These are phyloP conservation scores for Nicotiana benthamiana DNA, from an alignment of 257 asterid genomes.

Conservation along the genomic window DNA sequence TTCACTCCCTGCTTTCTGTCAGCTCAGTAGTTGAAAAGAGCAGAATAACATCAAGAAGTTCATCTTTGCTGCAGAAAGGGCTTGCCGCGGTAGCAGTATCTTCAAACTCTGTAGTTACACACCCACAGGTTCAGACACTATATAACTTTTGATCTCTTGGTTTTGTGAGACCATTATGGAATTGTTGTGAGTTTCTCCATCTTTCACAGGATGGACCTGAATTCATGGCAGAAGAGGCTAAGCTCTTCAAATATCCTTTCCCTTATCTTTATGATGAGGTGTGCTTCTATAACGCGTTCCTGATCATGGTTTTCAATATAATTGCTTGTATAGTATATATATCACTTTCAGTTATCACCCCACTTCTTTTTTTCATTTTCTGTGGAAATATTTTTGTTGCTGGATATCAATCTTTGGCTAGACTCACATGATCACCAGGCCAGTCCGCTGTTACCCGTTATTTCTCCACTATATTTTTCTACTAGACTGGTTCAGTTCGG, in stretches of 20 bases:
- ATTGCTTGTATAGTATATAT: not conserved
- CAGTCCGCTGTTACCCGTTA: not conserved
- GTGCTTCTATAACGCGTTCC: not conserved
- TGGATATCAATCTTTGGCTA: not conserved
- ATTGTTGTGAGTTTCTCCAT: slow-evolving; percentile 22
- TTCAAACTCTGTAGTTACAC: slow-evolving; percentile 68
- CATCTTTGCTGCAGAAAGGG: slow-evolving; percentile 62
- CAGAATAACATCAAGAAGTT: not conserved
- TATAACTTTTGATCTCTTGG: slow-evolving; percentile 23
- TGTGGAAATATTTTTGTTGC: not conserved
- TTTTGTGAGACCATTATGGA: slow-evolving; percentile 24
- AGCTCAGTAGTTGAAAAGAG: not conserved
- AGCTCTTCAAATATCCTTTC: slow-evolving; percentile 57
- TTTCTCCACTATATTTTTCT: not conserved
- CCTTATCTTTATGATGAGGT: slow-evolving; percentile 93
- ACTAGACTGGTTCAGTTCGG: not conserved
- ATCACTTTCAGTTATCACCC: not conserved
- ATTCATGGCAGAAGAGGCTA: slow-evolving; percentile 83
- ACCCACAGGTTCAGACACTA: slow-evolving; percentile 72
- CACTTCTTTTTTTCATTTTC: not conserved
- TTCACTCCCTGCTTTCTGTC: slow-evolving; percentile 1
- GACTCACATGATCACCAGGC: not conserved
- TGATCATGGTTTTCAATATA: not conserved
- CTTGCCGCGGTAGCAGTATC: slow-evolving; percentile 87
- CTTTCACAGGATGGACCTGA: slow-evolving; percentile 84